Percentiles rank a stretch among this genome's conserved stretches.
Evolutionary conservation across 257 asterid species (phyloP).

Genomic region (Ballota nigra): DNA sequence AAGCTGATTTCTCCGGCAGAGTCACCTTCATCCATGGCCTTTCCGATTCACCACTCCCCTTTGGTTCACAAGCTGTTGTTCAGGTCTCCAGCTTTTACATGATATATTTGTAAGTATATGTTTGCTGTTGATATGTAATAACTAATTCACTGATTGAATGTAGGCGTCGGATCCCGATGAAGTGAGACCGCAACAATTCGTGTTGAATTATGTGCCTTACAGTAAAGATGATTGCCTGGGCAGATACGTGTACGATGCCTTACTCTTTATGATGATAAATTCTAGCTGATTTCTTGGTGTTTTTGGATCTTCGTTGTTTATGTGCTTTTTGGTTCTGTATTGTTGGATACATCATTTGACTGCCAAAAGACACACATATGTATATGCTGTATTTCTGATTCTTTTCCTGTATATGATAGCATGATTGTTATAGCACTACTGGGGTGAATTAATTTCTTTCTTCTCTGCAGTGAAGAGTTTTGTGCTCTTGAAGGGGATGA

Average conservation of each 20-base stretch:
- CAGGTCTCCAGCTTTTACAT: slow-evolving; percentile 45
- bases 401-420: not conserved
- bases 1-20: slow-evolving; percentile 60
- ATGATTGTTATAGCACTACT: not conserved
- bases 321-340: not conserved
- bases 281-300: not conserved
- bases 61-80: slow-evolving; percentile 68
- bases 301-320: not conserved
- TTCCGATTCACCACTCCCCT: slow-evolving; percentile 72
- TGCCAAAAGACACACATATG: too few relatives aligned
- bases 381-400: not conserved
- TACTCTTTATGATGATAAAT: not conserved
- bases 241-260: slow-evolving; percentile 63
- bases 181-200: slow-evolving; percentile 49
- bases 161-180: slow-evolving; percentile 49
- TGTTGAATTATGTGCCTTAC: slow-evolving; percentile 51
- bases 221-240: slow-evolving; percentile 56
- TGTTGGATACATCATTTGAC: not conserved
- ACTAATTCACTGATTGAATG: slow-evolving; percentile 25
- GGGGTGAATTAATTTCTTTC: slow-evolving; percentile 7
- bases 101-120: not conserved
- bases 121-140: not conserved
- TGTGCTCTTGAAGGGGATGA: slow-evolving; percentile 42
- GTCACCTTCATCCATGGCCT: slow-evolving; percentile 53
- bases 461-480: slow-evolving; percentile 58